Conservation (phyloP, 2,329 filamentous ascomycete species). For the Cadophora sp. region DNA sequence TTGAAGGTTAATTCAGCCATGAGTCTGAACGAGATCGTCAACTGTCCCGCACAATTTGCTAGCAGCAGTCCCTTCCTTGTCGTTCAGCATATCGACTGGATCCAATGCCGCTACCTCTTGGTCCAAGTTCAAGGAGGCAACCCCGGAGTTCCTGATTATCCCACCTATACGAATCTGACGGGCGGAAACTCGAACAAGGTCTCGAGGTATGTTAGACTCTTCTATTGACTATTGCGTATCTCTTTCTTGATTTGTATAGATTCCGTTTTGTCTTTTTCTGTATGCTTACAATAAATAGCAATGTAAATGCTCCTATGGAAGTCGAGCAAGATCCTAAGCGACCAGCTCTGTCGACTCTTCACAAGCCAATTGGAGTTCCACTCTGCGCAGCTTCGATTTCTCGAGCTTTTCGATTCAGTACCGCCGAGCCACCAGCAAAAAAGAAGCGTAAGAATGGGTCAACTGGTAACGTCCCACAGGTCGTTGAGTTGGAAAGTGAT, state of each 20-base stretch:
- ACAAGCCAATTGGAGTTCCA: slow-evolving; percentile 39
- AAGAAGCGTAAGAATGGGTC: slow-evolving; percentile 22
- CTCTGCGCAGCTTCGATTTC: slow-evolving; percentile 41
- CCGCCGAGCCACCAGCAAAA: slow-evolving; percentile 13
- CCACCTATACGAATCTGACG: background rate
- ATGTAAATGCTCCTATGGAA: slow-evolving; percentile 13
- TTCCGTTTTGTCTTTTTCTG: background rate
- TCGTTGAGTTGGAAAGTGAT: slow-evolving; percentile 29
- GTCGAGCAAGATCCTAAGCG: slow-evolving; percentile 39
- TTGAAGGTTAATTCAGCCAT: slow-evolving; percentile 66
- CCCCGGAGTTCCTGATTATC: background rate
- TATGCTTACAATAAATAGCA: slow-evolving; percentile 5
- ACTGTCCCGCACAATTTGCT: slow-evolving; percentile 68
- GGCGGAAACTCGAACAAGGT: background rate
- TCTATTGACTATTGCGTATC: background rate
- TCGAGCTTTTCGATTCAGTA: slow-evolving; percentile 34
- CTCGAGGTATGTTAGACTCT: slow-evolving; percentile 14
- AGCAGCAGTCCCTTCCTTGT: slow-evolving; percentile 68
- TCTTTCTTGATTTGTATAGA: background rate
- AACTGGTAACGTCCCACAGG: background rate
- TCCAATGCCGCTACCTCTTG: slow-evolving; percentile 87
- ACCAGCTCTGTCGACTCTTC: slow-evolving; percentile 30
- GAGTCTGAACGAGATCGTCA: slow-evolving; percentile 86
- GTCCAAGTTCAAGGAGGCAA: slow-evolving; percentile 47
- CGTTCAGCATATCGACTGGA: slow-evolving; percentile 80